These are phyloP conservation scores for Picea sitchensis DNA, from an alignment of 75 land plant species.

Conservation along the genomic window DNA sequence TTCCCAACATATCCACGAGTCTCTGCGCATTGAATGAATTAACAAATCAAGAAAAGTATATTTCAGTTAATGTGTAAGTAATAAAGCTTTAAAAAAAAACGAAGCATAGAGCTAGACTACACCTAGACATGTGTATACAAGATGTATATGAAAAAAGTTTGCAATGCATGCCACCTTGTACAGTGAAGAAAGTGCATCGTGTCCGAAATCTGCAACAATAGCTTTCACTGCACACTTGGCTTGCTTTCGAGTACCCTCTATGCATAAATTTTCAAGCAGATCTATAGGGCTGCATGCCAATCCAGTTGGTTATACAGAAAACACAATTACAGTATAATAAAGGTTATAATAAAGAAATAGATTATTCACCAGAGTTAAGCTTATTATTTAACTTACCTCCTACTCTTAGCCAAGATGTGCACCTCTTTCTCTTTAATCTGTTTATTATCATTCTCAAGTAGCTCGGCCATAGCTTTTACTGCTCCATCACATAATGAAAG, in stretches of 20 bases:
- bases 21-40: conserved; percentile 39
- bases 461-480: conserved; percentile 48
- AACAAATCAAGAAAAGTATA: not conserved
- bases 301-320: not conserved
- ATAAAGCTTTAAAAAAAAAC: not conserved
- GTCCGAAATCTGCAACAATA: conserved; percentile 79
- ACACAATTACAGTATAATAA: conserved; percentile 2
- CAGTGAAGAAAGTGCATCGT: conserved; percentile 81
- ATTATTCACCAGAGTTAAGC: not conserved
- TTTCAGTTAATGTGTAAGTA: not conserved
- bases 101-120: not conserved
- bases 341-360: not conserved
- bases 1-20: conserved; percentile 72
- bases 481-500: conserved; percentile 46
- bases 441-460: conserved; percentile 64
- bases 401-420: conserved; percentile 57
- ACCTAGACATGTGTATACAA: not conserved
- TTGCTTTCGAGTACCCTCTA: conserved; percentile 90
- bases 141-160: not conserved
- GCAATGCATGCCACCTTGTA: conserved; percentile 60
- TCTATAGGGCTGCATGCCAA: conserved; percentile 61
- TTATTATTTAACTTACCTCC: conserved; percentile 25
- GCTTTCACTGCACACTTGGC: conserved; percentile 95
- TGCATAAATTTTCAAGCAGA: conserved; percentile 67
- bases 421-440: conserved; percentile 58